Conservation (phyloP, 768 basidiomycete species). For the Pisolithus sp. region DNA sequence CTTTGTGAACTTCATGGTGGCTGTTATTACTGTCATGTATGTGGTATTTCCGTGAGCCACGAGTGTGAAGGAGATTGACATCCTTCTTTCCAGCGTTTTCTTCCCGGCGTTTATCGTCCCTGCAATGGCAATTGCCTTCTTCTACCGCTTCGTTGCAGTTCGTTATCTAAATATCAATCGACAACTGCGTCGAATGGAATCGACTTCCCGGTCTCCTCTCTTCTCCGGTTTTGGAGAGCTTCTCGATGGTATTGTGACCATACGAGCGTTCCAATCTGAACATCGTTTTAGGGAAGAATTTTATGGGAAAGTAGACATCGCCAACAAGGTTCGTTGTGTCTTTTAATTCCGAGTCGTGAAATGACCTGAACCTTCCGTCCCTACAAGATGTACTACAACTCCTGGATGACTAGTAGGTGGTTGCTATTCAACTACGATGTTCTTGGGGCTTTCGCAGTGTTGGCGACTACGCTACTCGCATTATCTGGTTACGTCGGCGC, state of each 20-base stretch:
- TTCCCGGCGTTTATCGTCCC: conserved; percentile 84
- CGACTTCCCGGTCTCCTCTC: conserved; percentile 78
- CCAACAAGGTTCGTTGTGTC: conserved; percentile 52
- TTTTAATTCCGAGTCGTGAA: background rate
- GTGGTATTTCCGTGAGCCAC: conserved; percentile 17
- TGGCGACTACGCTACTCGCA: conserved; percentile 44
- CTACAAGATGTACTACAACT: conserved; percentile 37
- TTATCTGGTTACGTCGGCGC: conserved; percentile 33
- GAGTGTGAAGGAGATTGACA: conserved; percentile 5
- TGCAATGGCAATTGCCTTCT: conserved; percentile 62
- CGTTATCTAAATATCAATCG: conserved; percentile 77
- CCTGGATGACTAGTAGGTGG: conserved; percentile 50
- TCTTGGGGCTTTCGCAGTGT: conserved; percentile 41
- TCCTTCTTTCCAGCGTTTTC: conserved; percentile 39
- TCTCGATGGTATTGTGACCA: conserved; percentile 86
- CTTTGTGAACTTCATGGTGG: conserved; percentile 69
- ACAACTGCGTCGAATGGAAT: conserved; percentile 86
- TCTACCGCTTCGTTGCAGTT: conserved; percentile 63
- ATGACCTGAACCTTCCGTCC: background rate
- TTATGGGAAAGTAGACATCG: conserved; percentile 67
- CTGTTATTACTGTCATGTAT: conserved; percentile 66
- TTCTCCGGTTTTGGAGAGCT: conserved; percentile 80
- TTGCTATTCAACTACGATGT: conserved; percentile 47
- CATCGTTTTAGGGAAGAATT: conserved; percentile 67
- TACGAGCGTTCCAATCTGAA: conserved; percentile 86